These are phyloP conservation scores for Fusarium cyanostomum DNA, from an alignment of 2,329 filamentous ascomycete genomes.

Conservation along the genomic window DNA sequence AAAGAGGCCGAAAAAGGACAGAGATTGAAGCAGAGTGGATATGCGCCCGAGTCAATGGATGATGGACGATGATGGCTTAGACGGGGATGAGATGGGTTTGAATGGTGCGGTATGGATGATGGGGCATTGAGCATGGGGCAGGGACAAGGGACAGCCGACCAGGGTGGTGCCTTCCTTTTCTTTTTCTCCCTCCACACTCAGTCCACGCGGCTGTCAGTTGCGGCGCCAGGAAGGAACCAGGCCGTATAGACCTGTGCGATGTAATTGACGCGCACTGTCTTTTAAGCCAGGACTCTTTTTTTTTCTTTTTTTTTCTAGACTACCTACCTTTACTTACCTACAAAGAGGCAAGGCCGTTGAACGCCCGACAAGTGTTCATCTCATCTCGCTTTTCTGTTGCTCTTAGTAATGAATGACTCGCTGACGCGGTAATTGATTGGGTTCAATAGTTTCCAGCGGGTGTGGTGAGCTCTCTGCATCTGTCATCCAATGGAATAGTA, in stretches of 20 bases:
- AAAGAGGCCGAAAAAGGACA: background rate
- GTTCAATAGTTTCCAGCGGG: slow-evolving; percentile 2
- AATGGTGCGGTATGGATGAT: slow-evolving; percentile 29
- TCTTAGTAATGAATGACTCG: slow-evolving; percentile 24
- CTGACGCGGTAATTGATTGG: background rate
- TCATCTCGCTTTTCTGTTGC: background rate
- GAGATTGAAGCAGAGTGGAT: slow-evolving; percentile 13
- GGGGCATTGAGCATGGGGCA: slow-evolving; percentile 42
- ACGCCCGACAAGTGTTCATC: background rate
- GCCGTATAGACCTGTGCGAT: slow-evolving; percentile 10
- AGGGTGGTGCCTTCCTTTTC: slow-evolving; percentile 27
- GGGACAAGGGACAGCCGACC: slow-evolving; percentile 37
- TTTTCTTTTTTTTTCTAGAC: slow-evolving; percentile 15
- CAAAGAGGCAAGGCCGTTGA: slow-evolving; percentile 20
- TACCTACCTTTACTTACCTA: background rate
- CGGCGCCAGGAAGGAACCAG: slow-evolving; percentile 29
- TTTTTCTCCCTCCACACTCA: slow-evolving; percentile 19
- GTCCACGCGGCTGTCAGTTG: slow-evolving; percentile 33
- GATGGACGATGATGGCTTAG: slow-evolving; percentile 29
- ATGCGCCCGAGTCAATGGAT: slow-evolving; percentile 21
- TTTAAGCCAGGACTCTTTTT: background rate
- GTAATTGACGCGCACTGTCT: background rate
- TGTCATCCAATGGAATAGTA: background rate
- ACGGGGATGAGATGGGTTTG: slow-evolving; percentile 29
- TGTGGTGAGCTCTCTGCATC: background rate